Base-by-base conservation (phyloP, 129 eudicot species). In the Flaveria sonorensis region DNA sequence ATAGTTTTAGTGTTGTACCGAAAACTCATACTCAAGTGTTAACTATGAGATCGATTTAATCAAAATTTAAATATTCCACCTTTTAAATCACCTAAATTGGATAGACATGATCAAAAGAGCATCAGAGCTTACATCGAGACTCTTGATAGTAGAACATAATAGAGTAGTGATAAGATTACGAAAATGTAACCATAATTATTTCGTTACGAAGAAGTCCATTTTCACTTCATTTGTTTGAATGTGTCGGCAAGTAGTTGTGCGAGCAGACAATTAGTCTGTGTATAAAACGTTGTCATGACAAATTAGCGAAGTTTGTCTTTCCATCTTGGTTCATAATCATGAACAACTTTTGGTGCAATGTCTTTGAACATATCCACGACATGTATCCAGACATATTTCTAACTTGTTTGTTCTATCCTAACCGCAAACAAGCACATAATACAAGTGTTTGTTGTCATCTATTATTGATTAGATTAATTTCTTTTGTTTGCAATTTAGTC, bases 391-490 rank as follows among this genome's bases (percentile, higher is more conserved):
- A 69, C 21, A 45, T 63, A 14, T 30, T 69, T 69, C 53, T 43
- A 69, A 19, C 74, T 21, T n/a, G 16, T 69, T 21, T n/a, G 16
- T 69, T 45, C 21, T 30, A 14, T 16, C 46, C 68, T 63, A 63
- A 63, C 69, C 20, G 20, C 69, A 63, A 63, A 63, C 69, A 63
- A 30, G 11, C 46, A 28, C 21, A 63, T 71, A 71, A 28, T 70
- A 10, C 50, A 51, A 71, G 19, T 30, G 48, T 71, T 52, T 26
- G 64, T 32, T 26, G 48, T 71, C 50, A 51, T 52, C 48, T 12
- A 63, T 51, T 51, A 50, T 71, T 71, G 48, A 71, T 71, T 51
- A 28, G 75, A 11, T 24, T 48, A 51, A 30, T 71, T 69, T 26
- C 50, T 10, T 18, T 11, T 30, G 8, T 10, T 52, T 72, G 3